Evolutionary conservation across 1,284 basidiomycete species (phyloP).

Genomic region (Ustilago esculenta): DNA sequence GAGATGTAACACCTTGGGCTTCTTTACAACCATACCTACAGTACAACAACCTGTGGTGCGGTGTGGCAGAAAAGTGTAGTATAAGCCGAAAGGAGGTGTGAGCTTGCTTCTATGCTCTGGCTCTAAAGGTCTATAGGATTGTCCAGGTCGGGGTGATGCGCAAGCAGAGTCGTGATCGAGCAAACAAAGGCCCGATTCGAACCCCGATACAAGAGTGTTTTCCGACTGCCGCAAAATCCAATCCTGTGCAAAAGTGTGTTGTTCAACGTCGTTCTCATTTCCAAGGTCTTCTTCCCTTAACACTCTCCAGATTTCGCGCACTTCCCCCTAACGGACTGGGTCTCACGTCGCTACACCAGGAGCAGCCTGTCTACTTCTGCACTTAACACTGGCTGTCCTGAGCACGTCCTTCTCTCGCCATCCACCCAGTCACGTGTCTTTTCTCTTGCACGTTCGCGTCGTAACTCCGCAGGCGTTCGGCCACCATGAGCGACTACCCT

Average conservation of each 20-base stretch:
- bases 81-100: too few species aligned
- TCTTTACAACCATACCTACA: too few species aligned
- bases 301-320: not conserved
- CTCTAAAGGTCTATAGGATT: too few species aligned
- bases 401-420: constrained; percentile 1
- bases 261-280: constrained; percentile 6
- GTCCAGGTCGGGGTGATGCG: too few species aligned
- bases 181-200: constrained; percentile 1
- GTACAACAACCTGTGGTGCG: too few species aligned
- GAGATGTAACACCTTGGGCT: too few species aligned
- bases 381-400: too few species aligned
- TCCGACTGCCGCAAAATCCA: constrained; percentile 20
- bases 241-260: not conserved
- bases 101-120: too few species aligned
- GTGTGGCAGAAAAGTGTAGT: too few species aligned
- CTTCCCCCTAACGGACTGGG: not conserved
- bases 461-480: not conserved
- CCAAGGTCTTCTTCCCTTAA: constrained; percentile 1
- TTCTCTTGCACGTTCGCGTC: not conserved
- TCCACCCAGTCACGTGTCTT: constrained; percentile 3
- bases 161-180: constrained; percentile 10
- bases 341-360: too few species aligned
- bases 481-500: constrained; percentile 49
- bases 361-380: too few species aligned
- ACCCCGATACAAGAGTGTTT: constrained; percentile 3